Percentiles rank a stretch among this genome's conserved stretches.
Conservation (phyloP, 2,329 filamentous ascomycete species). For the Colletotrichum musicola region DNA sequence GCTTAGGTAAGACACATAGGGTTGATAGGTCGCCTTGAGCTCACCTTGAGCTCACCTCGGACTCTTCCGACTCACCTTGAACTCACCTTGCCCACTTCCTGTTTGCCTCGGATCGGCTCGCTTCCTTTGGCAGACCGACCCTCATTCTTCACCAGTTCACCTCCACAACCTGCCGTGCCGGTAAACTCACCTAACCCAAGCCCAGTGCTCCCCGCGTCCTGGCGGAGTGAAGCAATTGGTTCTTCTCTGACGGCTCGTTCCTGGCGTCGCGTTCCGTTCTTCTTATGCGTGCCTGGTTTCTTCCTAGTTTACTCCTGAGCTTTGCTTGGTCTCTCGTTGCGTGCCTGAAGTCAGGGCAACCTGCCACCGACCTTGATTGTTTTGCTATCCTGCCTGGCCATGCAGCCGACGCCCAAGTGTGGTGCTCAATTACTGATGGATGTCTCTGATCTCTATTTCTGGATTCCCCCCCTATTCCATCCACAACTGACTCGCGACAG, state of each 20-base stretch:
- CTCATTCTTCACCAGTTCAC: neutral
- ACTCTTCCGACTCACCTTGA: no score
- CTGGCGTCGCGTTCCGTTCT: neutral
- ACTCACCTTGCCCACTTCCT: no score
- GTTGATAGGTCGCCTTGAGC: no score
- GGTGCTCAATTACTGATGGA: no score
- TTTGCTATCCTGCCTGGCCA: no score
- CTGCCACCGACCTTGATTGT: neutral
- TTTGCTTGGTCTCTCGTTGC: neutral
- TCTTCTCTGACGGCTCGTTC: neutral
- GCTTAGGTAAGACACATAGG: no score
- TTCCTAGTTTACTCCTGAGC: neutral
- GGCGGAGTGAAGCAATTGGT: neutral
- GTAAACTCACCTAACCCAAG: neutral
- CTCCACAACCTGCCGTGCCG: neutral
- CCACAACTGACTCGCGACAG: no score
- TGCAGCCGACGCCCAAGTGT: no score
- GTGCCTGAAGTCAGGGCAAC: neutral
- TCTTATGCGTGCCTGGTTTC: neutral
- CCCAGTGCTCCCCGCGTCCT: neutral
- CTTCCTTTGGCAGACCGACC: no score
- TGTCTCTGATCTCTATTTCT: no score
- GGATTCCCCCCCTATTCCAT: no score
- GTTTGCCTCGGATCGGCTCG: no score
- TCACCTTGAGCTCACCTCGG: neutral